Base-by-base conservation (phyloP, 2,329 filamentous ascomycete genomes). In the Aspergillus uvarum region DNA sequence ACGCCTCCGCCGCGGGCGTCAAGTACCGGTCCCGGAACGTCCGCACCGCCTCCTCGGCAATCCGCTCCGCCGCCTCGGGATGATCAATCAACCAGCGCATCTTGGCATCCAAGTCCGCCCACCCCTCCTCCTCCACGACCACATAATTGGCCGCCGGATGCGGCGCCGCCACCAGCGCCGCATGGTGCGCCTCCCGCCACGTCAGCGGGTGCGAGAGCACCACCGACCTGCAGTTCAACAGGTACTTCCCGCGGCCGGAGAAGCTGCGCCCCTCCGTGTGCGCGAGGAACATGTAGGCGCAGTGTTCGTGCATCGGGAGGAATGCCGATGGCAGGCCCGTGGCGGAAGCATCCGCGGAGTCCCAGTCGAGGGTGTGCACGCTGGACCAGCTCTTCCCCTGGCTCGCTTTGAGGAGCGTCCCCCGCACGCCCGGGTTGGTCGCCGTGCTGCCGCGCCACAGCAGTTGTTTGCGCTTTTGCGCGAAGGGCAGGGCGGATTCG, bases 211-310 rank as follows among this genome's bases (percentile, higher is more conserved):
- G 82, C 19, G 81, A 75, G 29, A 85, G 70, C 22, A 82, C 69
- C 35, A 85, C 81, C 1, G 77, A 81, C 29, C 69, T 71, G 66
- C 82, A 85, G 60, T 82, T 81, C 57, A 83, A 78, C 0, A 84
- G 73, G 61, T 84, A 84, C 65, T 83, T 83, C 8, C 82, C 76
- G 2, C 81, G 78, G 2, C 81, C 82, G 3, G 82, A 84, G 70
- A 83, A 84, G 7, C 79, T 82, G 44, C 78, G 78, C 0, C 82
- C 83, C 68, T 84, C 83, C 1, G 81, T 82, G 58, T 85, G 82
- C 2, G 80, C 78, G 1, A 84, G 75, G 65, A 80, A 85, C 71
- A 82, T 81, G 66, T 84, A 85, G 26, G 76, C 75, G 67, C 83
- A 85, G 68, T 84, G 81, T 47, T 85, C 81, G 47, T 81, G 77